Percentiles rank a stretch among this genome's conserved stretches.
Conservation (phyloP, 176 grass and related monocot species). For the Ananas comosus region DNA sequence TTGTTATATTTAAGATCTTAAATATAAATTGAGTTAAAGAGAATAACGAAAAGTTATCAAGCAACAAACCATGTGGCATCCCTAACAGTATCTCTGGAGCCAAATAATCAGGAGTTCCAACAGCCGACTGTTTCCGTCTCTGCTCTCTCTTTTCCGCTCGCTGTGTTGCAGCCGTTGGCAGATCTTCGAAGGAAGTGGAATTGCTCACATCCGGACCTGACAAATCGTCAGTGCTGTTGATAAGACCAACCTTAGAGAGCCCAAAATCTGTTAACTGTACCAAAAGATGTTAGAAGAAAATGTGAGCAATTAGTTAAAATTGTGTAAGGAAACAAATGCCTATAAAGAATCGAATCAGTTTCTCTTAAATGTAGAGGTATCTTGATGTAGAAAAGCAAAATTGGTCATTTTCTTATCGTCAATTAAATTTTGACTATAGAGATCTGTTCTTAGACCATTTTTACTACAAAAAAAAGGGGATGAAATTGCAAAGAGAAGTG, state of each 20-base stretch:
- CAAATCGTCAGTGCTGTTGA: constrained; percentile 99
- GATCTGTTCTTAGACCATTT: too few species aligned
- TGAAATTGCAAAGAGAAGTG: too few species aligned
- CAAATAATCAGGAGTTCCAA: constrained; percentile 95
- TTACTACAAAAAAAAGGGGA: too few species aligned
- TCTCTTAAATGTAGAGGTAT: neutral
- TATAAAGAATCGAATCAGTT: neutral
- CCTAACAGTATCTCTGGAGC: constrained; percentile 93
- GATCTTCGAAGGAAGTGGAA: constrained; percentile 41
- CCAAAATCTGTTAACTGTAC: constrained; percentile 86
- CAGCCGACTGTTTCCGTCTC: constrained; percentile 75
- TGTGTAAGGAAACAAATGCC: neutral
- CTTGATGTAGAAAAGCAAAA: too few species aligned
- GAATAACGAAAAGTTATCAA: neutral
- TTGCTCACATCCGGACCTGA: constrained; percentile 83
- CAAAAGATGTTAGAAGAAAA: constrained; percentile 10
- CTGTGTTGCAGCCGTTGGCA: constrained; percentile 39
- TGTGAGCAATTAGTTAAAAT: constrained; percentile 2
- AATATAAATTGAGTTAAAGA: neutral
- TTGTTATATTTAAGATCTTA: too few species aligned
- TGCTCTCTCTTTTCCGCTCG: constrained; percentile 63
- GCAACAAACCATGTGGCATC: constrained; percentile 66
- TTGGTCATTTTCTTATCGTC: too few species aligned
- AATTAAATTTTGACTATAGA: too few species aligned
- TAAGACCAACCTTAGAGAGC: constrained; percentile 90